Evolutionary conservation across 2,329 filamentous ascomycete species (phyloP), one percentile per base, ranked within the genome.

Genomic region (Curvularia spicifera): DNA sequence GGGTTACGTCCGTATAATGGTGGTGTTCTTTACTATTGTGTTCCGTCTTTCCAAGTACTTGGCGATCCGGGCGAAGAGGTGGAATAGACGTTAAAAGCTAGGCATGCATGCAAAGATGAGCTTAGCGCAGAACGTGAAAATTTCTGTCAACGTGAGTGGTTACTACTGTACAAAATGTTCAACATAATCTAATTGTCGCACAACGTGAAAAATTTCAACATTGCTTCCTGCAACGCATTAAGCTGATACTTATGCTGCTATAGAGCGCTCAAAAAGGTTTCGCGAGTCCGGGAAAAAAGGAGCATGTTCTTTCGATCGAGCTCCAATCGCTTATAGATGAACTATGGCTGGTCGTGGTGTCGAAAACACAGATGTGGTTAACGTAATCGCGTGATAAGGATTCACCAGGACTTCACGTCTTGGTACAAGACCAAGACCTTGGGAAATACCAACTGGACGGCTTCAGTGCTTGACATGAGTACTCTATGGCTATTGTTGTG

Each of bases 21-120:
- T 28, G 33, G 35, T 28, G 10, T 40, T 40, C 24, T 26, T 40
- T 40, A 40, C n/a, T n/a, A 50, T 9, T 24, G 28, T 20, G 35
- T 50, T 50, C 35, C 31, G n/a, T 12, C 1, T 29, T n/a, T 18
- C 47, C 47, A 50, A 50, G 47, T 50, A 26, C 47, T 50, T 50
- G 47, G 47, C 47, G 40, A 40, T 40, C 5, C 47, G 33, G 13
- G 24, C 35, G 18, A 40, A 29, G 35, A 40, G 35, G 35, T 24
- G 24, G 35, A 37, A 37, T 5, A 37, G 35, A 18, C 35, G 35
- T 18, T 10, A 20, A 13, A 20, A 40, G 35, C 47, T 50, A 9
- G 35, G 47, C 47, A 40, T 40, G 24, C 47, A 50, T 8, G 35
- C 22, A 26, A 28, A 39, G 4, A 26, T 39, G 18, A 35, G 20